Evolutionary conservation across 1,139 yeast genomes (phyloP).

Genomic region (Torulaspora globosa): DNA sequence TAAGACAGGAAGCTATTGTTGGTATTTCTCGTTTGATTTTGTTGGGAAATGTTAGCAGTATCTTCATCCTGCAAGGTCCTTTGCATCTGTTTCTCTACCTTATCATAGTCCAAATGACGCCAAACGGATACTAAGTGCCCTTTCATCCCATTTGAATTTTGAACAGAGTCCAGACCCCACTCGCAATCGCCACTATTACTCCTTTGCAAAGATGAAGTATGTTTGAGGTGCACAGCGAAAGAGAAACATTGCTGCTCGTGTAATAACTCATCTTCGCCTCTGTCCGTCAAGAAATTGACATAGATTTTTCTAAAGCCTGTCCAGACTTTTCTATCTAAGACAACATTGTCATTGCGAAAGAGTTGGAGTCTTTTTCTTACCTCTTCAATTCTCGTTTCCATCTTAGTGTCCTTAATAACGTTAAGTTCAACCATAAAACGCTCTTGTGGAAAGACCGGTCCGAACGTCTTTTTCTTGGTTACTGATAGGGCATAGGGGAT

Average conservation of each 20-base stretch:
- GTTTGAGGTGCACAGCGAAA: slow-evolving; percentile 43
- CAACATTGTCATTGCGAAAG: slow-evolving; percentile 18
- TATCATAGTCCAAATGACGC: slow-evolving; percentile 13
- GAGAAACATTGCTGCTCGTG: slow-evolving; percentile 47
- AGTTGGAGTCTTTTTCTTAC: slow-evolving; percentile 17
- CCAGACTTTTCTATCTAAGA: slow-evolving; percentile 21
- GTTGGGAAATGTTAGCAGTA: slow-evolving; percentile 2
- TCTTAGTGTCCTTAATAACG: slow-evolving; percentile 18
- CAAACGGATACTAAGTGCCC: slow-evolving; percentile 20
- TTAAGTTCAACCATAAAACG: slow-evolving; percentile 14
- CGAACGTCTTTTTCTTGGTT: background rate
- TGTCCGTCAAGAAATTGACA: slow-evolving; percentile 57
- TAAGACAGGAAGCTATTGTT: slow-evolving; percentile 39
- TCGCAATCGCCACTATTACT: slow-evolving; percentile 25
- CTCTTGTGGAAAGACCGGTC: background rate
- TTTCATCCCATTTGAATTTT: slow-evolving; percentile 58
- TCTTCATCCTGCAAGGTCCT: background rate
- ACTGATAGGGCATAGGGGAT: background rate
- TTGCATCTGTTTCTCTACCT: slow-evolving; percentile 9
- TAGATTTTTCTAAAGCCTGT: slow-evolving; percentile 36
- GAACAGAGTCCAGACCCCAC: slow-evolving; percentile 60
- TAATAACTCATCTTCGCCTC: slow-evolving; percentile 54
- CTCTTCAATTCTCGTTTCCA: slow-evolving; percentile 20
- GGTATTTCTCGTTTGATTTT: background rate
- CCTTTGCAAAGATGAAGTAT: slow-evolving; percentile 38